Conservation (phyloP, 768 basidiomycete genomes). For the Xerocomellus chrysenteron region DNA sequence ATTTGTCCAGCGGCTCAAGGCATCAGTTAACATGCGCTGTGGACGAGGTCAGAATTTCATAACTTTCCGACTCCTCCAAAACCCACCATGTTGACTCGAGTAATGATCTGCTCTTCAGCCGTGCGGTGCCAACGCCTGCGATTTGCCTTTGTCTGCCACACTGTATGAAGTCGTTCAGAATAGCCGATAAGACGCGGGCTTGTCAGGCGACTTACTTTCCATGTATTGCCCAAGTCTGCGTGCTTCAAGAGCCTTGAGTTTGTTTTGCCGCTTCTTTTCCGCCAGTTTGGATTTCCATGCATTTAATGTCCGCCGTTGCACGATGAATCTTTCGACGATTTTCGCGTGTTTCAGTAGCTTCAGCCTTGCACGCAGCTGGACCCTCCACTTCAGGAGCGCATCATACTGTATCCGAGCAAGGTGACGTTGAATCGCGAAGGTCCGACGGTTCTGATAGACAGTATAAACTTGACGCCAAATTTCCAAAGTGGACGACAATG, state of each 20-base stretch:
- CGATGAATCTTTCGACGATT: conserved; percentile 50
- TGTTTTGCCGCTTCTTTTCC: conserved; percentile 44
- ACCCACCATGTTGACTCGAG: conserved; percentile 42
- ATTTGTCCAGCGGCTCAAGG: conserved; percentile 65
- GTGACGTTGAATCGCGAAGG: conserved; percentile 45
- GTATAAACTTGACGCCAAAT: conserved; percentile 46
- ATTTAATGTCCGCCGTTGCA: conserved; percentile 47
- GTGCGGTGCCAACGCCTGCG: conserved; percentile 40
- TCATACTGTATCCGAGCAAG: conserved; percentile 40
- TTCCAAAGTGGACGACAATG: conserved; percentile 37
- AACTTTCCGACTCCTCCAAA: not conserved
- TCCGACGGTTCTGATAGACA: conserved; percentile 45
- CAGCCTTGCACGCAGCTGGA: conserved; percentile 48
- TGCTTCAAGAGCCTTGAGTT: conserved; percentile 44
- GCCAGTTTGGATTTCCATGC: conserved; percentile 48
- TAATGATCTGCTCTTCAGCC: conserved; percentile 44
- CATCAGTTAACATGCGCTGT: conserved; percentile 52
- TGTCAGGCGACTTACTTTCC: conserved; percentile 34
- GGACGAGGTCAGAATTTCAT: conserved; percentile 2
- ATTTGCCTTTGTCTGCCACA: conserved; percentile 45
- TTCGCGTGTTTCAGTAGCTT: conserved; percentile 55
- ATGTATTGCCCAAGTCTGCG: conserved; percentile 30
- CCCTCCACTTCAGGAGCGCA: conserved; percentile 55
- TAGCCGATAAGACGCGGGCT: not conserved
- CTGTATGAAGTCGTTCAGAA: conserved; percentile 32